A percentile compares a stretch with the other conserved stretches of the same genome.
Evolutionary conservation across 129 eudicot species (phyloP).

Genomic region (Flaveria trinervia): DNA sequence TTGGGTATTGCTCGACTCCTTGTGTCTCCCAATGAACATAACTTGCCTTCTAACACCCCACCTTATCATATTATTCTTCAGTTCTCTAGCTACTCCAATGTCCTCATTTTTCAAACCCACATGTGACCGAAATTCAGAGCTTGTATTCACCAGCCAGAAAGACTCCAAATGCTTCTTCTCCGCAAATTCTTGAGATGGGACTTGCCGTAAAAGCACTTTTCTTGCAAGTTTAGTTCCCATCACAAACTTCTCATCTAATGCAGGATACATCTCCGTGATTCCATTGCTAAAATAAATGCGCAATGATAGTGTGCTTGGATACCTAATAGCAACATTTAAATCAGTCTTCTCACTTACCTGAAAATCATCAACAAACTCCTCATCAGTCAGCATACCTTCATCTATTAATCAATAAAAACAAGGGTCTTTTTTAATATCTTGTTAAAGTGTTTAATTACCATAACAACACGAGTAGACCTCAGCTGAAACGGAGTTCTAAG

Average conservation of each 20-base stretch:
- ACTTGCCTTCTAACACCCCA: slow-evolving; percentile 84
- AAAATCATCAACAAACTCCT: slow-evolving; percentile 27
- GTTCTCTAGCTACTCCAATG: slow-evolving; percentile 41
- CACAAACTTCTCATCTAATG: slow-evolving; percentile 75
- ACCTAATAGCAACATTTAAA: slow-evolving; percentile 60
- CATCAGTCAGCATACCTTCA: too few relatives aligned
- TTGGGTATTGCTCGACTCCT: slow-evolving; percentile 44
- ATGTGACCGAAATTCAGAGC: slow-evolving; percentile 2
- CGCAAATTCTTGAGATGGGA: slow-evolving; percentile 60
- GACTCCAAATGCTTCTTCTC: slow-evolving; percentile 49
- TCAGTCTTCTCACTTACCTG: slow-evolving; percentile 89
- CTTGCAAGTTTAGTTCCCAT: slow-evolving; percentile 74
- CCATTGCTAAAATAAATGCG: slow-evolving; percentile 54
- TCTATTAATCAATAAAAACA: background rate
- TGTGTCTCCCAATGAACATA: slow-evolving; percentile 54
- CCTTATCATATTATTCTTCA: slow-evolving; percentile 51
- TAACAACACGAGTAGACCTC: slow-evolving; percentile 62
- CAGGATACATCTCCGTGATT: slow-evolving; percentile 58
- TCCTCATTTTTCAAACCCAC: slow-evolving; percentile 33
- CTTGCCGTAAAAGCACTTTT: slow-evolving; percentile 60
- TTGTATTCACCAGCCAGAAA: slow-evolving; percentile 59
- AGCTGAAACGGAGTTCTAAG: slow-evolving; percentile 68
- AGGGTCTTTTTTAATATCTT: background rate
- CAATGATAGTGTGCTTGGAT: slow-evolving; percentile 69
- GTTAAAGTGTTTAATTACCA: slow-evolving; percentile 44